phyloP scores from a whole-genome alignment of 2,329 filamentous ascomycete species.

The Nigrospora osmanthi region DNA sequence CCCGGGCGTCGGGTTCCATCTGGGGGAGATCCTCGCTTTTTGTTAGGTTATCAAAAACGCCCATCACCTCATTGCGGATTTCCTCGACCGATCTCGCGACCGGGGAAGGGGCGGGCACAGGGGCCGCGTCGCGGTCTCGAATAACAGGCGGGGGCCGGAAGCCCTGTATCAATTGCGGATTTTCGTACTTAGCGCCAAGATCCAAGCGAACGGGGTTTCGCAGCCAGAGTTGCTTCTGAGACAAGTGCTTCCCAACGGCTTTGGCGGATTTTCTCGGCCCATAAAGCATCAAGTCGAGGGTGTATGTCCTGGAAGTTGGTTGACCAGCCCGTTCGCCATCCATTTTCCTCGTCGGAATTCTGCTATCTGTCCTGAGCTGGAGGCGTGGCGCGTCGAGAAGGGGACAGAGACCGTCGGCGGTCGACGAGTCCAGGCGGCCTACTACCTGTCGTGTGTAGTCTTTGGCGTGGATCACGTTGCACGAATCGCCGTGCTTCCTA shows the following conservation, averaged over 20 bases:
- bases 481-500: constrained; percentile 45
- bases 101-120: constrained; percentile 14
- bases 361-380: constrained; percentile 63
- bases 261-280: constrained; percentile 60
- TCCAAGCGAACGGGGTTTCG: constrained; percentile 58
- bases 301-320: constrained; percentile 51
- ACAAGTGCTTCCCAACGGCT: constrained; percentile 60
- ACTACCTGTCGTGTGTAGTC: constrained; percentile 68
- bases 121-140: constrained; percentile 19
- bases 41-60: constrained; percentile 79
- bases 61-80: constrained; percentile 74
- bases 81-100: constrained; percentile 69
- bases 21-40: constrained; percentile 69
- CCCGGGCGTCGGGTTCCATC: constrained; percentile 54
- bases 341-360: constrained; percentile 58
- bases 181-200: constrained; percentile 62
- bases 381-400: constrained; percentile 61
- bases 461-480: constrained; percentile 59
- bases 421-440: constrained; percentile 63
- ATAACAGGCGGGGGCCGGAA: constrained; percentile 29
- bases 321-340: constrained; percentile 58
- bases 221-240: constrained; percentile 59
- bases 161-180: constrained; percentile 60
- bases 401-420: constrained; percentile 59
- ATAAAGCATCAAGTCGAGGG: constrained; percentile 70